A percentile compares a stretch with the other conserved stretches of the same genome.
Evolutionary conservation across 495 filamentous ascomycete genomes (phyloP).

Genomic region (Podospora pseudoanserina): DNA sequence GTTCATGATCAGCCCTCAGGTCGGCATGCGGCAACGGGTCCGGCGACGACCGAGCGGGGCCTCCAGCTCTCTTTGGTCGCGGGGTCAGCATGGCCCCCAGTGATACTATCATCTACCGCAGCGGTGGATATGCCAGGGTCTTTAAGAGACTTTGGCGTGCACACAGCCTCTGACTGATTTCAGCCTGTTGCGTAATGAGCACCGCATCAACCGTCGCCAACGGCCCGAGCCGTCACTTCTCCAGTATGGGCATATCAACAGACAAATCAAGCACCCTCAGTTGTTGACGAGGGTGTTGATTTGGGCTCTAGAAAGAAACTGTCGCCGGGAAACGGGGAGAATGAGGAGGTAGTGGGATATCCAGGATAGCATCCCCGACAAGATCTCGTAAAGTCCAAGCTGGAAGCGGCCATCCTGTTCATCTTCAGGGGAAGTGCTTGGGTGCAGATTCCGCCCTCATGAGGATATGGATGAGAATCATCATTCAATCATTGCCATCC

Average conservation of each 20-base stretch:
- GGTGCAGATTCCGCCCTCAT: constrained; percentile 4
- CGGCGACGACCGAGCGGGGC: constrained; percentile 14
- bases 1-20: constrained; percentile 11
- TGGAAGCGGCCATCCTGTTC: constrained; percentile 5
- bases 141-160: not conserved
- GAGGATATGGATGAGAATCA: constrained; percentile 5
- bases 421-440: constrained; percentile 8
- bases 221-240: not conserved
- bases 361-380: not conserved
- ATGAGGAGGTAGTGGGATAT: not conserved
- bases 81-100: not conserved
- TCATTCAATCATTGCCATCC: not conserved
- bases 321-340: not conserved
- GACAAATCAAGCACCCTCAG: not conserved
- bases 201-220: not conserved
- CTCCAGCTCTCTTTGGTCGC: not conserved
- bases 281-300: not conserved
- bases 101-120: not conserved
- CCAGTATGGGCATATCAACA: not conserved
- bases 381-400: constrained; percentile 11
- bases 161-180: not conserved
- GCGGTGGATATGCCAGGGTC: not conserved
- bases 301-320: not conserved
- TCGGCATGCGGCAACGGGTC: constrained; percentile 22
- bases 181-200: not conserved